These are phyloP conservation scores for Neurospora sp. DNA, from an alignment of 495 filamentous ascomycete genomes.

Conservation along the genomic window DNA sequence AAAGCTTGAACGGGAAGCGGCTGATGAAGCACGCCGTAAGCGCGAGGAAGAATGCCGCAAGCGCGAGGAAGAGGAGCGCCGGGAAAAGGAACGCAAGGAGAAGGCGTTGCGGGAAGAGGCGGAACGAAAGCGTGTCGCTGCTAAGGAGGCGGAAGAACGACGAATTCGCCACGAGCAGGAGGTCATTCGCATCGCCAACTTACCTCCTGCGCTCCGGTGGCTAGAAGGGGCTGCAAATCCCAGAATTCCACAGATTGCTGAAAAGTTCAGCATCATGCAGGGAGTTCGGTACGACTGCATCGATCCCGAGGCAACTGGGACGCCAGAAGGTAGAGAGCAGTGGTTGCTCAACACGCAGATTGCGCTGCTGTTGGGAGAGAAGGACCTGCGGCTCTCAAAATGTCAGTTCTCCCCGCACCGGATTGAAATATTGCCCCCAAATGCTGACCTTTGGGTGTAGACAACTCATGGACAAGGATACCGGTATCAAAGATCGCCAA, in stretches of 20 bases:
- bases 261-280: constrained; percentile 38
- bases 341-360: constrained; percentile 73
- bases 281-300: constrained; percentile 48
- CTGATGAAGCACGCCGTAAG: constrained; percentile 33
- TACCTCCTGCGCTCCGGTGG: constrained; percentile 45
- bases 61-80: constrained; percentile 5
- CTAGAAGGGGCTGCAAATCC: constrained; percentile 39
- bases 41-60: constrained; percentile 29
- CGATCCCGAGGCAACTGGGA: constrained; percentile 33
- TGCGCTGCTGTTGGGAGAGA: constrained; percentile 63
- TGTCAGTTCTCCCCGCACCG: constrained; percentile 39
- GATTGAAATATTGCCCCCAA: neutral
- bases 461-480: constrained; percentile 58
- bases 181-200: constrained; percentile 35
- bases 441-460: constrained; percentile 26
- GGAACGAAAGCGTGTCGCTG: constrained; percentile 44
- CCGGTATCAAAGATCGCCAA: constrained; percentile 38
- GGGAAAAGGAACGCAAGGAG: constrained; percentile 21
- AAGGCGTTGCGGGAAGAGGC: constrained; percentile 42
- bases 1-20: constrained; percentile 29
- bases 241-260: constrained; percentile 35
- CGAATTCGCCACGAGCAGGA: constrained; percentile 36
- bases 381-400: constrained; percentile 61
- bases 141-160: constrained; percentile 46
- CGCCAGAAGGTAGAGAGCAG: constrained; percentile 44